Evolutionary conservation across 192 early-diverging fungal species (phyloP), one percentile per base, ranked within the genome.

Genomic region (Linnemannia schmuckeri): DNA sequence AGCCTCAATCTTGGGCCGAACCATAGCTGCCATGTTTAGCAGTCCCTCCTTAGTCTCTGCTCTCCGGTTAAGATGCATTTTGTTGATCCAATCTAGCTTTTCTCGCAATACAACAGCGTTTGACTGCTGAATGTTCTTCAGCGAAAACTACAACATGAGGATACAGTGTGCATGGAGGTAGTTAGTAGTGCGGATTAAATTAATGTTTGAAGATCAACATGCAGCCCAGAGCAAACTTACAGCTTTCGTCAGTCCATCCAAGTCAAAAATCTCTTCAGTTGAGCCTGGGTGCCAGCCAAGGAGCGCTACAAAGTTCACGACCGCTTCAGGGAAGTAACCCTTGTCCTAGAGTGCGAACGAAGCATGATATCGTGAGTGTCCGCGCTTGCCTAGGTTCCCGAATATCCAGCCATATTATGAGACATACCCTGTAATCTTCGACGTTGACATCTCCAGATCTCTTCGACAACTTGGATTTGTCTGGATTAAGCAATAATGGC

Each of bases 401-500:
- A 66, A 10, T 57, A 0, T n/a, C 35, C 2, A 49, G 20, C 3
- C 10, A 1, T 41, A 10, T 1, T 40, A 6, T 47, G 15, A 37
- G 6, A 55, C 71, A 5, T 88, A 92, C 93, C 27, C 91, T 91
- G 73, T 97, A 95, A 27, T 91, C 85, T 37, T 93, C 91, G 4
- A 94, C 92, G 88, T 95, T 93, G n/a, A 96, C 92, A 88, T 97
- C 95, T 17, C 92, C 91, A n/a, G 95, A 92, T 63, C 97, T 91
- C 87, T 98, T 99, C n/a, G 96, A 97, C 17, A 98, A 91, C 82
- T 99, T 98, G 17, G 93, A 88, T 5, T 95, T 95, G 84, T 97
- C 94, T 4, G 89, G 82, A 80, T 97, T 97, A 54, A 98, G 90
- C 66, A 99, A 91, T 40, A 99, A 90, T 24, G 98, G 98, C 46